Evolutionary conservation across 768 basidiomycete species (phyloP), one percentile per base, ranked within the genome.

Genomic region (Pulveroboletus sp.): DNA sequence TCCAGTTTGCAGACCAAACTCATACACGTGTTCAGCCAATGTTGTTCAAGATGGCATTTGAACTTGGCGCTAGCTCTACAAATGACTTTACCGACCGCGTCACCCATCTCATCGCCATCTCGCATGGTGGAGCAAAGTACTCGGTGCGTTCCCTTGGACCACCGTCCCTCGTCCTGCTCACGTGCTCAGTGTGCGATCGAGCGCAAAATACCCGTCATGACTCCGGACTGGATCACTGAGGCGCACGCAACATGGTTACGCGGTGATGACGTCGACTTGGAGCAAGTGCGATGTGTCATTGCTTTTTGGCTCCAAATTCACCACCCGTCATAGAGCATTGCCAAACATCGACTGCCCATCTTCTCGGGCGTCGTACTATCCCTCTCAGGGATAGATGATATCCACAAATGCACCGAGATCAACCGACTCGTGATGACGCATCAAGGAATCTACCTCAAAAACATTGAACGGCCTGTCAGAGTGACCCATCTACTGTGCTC

Each of bases 401-500:
- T 83, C 37, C 62, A 73, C 3, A 67, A 75, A 12, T 82, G 89
- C 17, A 77, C 78, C 0, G 68, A 82, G 44, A 85, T 95, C 51
- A 80, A 81, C 59, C 75, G 78, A 42, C 65, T 81, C 3, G 71
- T 93, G 38, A 76, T 73, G 8, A 43, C 70, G 11, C 68, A 84
- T 32, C 82, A 82, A 10, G 94, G 93, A 1, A 62, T 66, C 31
- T 93, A 90, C 59, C 71, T 84, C 36, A 86, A 86, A 69, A 79
- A 80, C 49, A 74, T 96, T 18, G 85, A 90, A 59, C 79, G 88
- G 3, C 87, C 86, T 1, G 80, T 88, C 32, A 77, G 73, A 46
- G 86, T 91, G 31, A 96, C 93, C 0, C 94, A 97, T 67, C 74
- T 97, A 2, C 71, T 97, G 8, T 90, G 89, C 60, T 78, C 81